Evolutionary conservation across 305 asterid genomes (phyloP).

Genomic region (Solanum chacoense): DNA sequence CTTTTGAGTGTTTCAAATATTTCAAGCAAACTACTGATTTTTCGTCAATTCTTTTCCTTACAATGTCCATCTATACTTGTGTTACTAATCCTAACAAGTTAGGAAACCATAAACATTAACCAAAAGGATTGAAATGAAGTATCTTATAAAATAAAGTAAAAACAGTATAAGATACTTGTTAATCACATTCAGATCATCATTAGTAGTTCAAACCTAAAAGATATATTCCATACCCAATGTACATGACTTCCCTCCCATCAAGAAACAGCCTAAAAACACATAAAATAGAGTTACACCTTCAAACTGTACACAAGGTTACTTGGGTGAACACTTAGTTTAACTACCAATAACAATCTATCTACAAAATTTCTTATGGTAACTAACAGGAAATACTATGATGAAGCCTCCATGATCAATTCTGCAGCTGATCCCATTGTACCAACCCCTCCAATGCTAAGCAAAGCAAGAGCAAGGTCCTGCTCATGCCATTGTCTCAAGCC

Average conservation of each 20-base stretch:
- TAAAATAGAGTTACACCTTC: neutral
- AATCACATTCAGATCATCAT: neutral
- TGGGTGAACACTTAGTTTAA: neutral
- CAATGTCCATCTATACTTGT: neutral
- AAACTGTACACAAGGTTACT: neutral
- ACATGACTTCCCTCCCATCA: neutral
- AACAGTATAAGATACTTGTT: neutral
- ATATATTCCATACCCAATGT: neutral
- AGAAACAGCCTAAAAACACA: neutral
- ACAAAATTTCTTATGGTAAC: constrained; percentile 26
- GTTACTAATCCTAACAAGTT: neutral
- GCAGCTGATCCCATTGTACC: constrained; percentile 81
- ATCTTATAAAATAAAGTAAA: neutral
- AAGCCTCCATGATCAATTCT: constrained; percentile 44
- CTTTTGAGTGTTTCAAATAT: neutral
- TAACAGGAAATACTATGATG: constrained; percentile 12
- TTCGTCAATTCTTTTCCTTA: neutral
- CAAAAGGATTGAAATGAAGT: neutral
- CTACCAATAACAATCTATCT: constrained; percentile 15
- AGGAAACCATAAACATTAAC: neutral
- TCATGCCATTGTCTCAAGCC: constrained; percentile 72
- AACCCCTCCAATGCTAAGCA: constrained; percentile 65
- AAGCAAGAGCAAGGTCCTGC: constrained; percentile 71
- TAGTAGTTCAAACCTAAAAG: neutral
- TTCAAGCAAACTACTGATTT: neutral